These are phyloP conservation scores for Monoraphidium neglectum DNA, from an alignment of 139 green algal genomes.

Conservation along the genomic window DNA sequence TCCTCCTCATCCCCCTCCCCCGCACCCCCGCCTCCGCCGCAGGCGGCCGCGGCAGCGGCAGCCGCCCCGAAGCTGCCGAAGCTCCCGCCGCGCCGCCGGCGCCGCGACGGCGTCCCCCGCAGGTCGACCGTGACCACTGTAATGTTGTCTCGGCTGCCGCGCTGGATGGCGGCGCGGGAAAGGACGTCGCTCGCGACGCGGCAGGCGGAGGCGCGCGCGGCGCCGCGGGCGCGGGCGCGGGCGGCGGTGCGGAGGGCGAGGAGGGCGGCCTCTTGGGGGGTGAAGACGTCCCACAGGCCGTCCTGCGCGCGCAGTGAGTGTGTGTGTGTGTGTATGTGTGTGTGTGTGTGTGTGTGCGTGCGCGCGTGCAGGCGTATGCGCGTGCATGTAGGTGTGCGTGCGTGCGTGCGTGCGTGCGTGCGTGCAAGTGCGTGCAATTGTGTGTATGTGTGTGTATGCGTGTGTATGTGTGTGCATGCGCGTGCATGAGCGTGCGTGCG, in stretches of 20 bases:
- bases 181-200: constrained; percentile 49
- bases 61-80: no score
- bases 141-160: constrained; percentile 58
- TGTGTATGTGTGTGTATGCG: no score
- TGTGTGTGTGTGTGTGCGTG: not conserved
- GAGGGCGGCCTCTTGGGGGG: constrained; percentile 38
- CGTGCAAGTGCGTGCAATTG: no score
- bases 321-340: not conserved
- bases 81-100: not conserved
- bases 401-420: no score
- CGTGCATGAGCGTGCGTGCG: no score
- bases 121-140: constrained; percentile 60
- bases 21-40: no score
- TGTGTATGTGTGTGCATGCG: no score
- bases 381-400: no score
- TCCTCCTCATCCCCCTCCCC: no score
- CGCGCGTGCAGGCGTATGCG: not conserved
- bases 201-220: constrained; percentile 31
- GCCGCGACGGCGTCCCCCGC: not conserved
- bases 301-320: not conserved
- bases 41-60: no score
- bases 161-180: constrained; percentile 53
- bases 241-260: constrained; percentile 38
- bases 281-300: constrained; percentile 23
- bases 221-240: constrained; percentile 34